Evolutionary conservation across 2,329 filamentous ascomycete species (phyloP), one percentile per base, ranked within the genome.

Genomic region (Apiospora saccharicola): DNA sequence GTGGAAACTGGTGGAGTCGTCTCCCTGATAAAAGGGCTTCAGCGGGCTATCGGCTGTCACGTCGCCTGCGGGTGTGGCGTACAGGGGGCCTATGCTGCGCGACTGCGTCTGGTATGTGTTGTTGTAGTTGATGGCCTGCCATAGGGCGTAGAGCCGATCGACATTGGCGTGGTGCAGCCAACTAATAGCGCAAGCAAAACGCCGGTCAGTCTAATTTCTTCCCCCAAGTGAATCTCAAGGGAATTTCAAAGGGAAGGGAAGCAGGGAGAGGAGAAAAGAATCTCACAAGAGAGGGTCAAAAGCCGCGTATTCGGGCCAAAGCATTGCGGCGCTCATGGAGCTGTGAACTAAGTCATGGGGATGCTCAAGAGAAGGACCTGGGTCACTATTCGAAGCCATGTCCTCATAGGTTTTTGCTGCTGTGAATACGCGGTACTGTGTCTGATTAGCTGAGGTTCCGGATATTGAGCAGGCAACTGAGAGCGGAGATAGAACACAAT

Each of bases 111-210:
- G 75, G 12, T 82, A 75, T 0, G 82, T 78, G 22, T 78, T 72
- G 37, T 80, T 75, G 71, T 78, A 79, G 73, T 86, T 77, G 47
- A 85, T 80, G 22, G 81, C 82, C 76, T 85, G 81, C 83, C 83
- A 87, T 71, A 87, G 79, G 1, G 88, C 86, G 73, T 89, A 87
- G 16, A 92, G 83, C 24, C 90, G 86, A 77, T 92, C 90, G 71
- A 92, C 83, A 77, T 92, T 90, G 75, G 85, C 81, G 81, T 88
- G 86, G 73, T 88, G 86, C 12, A 88, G 82, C 83, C 86, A 85
- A 73, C 85, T 86, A 8, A 12, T 13, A 41, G 19, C n/a, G 37
- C 12, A 34, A 3, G 26, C 30, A 8, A 30, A 47, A 49, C 19
- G 19, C 22, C 46, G 19, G 19, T 43, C 67, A 69, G 71, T 16